Evolutionary conservation across 2,329 filamentous ascomycete genomes (phyloP).

Genomic region (Xylaria sp.): DNA sequence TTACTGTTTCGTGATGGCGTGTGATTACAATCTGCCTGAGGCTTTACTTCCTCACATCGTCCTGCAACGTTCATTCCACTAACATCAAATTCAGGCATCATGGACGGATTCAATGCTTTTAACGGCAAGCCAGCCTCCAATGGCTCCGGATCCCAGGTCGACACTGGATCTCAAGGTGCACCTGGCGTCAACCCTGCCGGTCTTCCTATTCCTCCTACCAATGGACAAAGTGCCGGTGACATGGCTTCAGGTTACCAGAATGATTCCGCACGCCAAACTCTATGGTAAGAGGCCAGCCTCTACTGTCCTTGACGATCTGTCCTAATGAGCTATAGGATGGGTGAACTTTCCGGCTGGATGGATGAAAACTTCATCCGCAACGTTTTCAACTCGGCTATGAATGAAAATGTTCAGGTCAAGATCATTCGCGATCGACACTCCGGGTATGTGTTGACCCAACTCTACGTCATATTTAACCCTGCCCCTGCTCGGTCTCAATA

Average conservation of each 20-base stretch:
- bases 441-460: conserved; percentile 68
- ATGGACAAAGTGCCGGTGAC: conserved; percentile 51
- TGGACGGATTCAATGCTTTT: conserved; percentile 52
- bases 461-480: neutral
- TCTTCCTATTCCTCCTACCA: conserved; percentile 49
- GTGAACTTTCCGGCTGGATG: conserved; percentile 98
- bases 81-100: conserved; percentile 38
- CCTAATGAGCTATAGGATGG: conserved; percentile 77
- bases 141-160: conserved; percentile 53
- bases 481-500: neutral
- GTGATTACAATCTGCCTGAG: neutral
- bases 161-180: conserved; percentile 50
- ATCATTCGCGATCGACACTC: conserved; percentile 99
- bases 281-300: conserved; percentile 58
- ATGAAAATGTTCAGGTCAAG: conserved; percentile 96
- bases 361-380: conserved; percentile 98
- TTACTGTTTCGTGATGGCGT: neutral
- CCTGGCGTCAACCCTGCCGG: conserved; percentile 46
- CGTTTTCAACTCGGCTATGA: conserved; percentile 87
- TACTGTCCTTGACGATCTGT: neutral
- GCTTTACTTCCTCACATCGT: neutral
- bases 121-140: conserved; percentile 53
- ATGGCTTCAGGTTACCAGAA: conserved; percentile 48
- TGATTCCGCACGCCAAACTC: conserved; percentile 65
- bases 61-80: conserved; percentile 3